Base-by-base conservation (phyloP, 208 protist species). In the Sergeia podlipaevii region DNA sequence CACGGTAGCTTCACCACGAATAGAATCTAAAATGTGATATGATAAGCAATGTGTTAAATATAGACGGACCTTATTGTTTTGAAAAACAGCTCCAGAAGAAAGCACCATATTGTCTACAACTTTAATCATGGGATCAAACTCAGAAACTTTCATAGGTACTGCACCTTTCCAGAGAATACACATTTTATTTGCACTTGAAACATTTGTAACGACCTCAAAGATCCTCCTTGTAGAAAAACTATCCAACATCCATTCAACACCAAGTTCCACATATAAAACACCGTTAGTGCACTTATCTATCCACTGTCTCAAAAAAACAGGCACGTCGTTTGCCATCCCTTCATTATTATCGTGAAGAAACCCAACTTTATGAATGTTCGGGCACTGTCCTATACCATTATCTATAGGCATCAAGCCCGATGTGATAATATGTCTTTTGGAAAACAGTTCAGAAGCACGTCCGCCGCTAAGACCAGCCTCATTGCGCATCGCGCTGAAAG, bases 401-500 rank as follows among this genome's bases (percentile, higher is more conserved):
- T 77, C 70, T n/a, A 85, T n/a, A 0, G 73, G 73, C 21, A 65
- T 60, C 48, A 77, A 47, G 24, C 57, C 49, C 15, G 72, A 66
- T 38, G 55, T 61, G 4, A 85, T 69, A 15, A 79, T 58, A n/a
- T 77, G 72, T 7, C 52, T 50, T 24, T 17, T 33, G 26, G 32
- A 44, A 11, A 55, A 50, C 29, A 65, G 20, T 30, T 47, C 54
- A 17, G 24, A 36, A 46, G 33, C 38, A 23, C 36, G 30, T 13
- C 43, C 36, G 28, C 27, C 21, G 11, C 37, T 43, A n/a, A 15
- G 21, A 8, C 44, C 49, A 3, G 49, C 3, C 43, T 24, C 34
- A 30, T 20, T 41, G 11, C 48, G 46, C 18, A n/a, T n/a, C n/a
- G n/a, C n/a, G n/a, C n/a, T n/a, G 7, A 41, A 42, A 58, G 38